phyloP scores from a whole-genome alignment of 148 eudicot species.

The Heliosperma pusillum region DNA sequence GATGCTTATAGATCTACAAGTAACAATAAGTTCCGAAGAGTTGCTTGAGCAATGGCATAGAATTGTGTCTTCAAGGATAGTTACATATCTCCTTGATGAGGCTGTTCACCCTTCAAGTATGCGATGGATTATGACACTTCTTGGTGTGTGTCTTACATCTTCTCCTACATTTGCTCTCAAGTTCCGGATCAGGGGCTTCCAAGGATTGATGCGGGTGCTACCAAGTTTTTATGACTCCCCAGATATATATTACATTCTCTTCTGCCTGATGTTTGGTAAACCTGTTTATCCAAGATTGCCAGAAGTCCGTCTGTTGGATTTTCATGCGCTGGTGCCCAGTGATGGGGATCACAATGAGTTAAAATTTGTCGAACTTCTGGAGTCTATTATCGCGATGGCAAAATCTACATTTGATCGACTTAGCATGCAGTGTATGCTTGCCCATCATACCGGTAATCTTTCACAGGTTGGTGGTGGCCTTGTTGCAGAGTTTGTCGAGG shows the following conservation, averaged over 20 bases:
- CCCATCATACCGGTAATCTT: constrained; percentile 82
- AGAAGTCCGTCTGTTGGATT: constrained; percentile 97
- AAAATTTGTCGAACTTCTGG: constrained; percentile 84
- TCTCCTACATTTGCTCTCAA: constrained; percentile 92
- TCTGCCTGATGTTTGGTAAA: constrained; percentile 97
- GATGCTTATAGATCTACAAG: constrained; percentile 95
- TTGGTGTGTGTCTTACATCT: constrained; percentile 93
- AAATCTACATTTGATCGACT: constrained; percentile 90
- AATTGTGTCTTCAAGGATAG: constrained; percentile 80
- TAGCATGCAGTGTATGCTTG: constrained; percentile 72
- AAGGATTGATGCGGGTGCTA: constrained; percentile 81
- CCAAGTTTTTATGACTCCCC: constrained; percentile 97
- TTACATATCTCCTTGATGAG: constrained; percentile 90
- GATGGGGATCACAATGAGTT: constrained; percentile 74
- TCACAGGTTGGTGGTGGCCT: constrained; percentile 84
- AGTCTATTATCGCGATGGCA: constrained; percentile 90
- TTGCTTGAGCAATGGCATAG: constrained; percentile 97
- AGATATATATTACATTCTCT: constrained; percentile 90
- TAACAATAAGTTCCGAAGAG: constrained; percentile 84
- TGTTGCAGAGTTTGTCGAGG: constrained; percentile 89
- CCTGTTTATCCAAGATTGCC: constrained; percentile 97
- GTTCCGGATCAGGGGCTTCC: constrained; percentile 91
- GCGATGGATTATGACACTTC: constrained; percentile 99
- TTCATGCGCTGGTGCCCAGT: constrained; percentile 95
- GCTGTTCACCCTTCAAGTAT: constrained; percentile 99